Conservation (phyloP, 441 rosid species). For the Macaranga tanarius region DNA sequence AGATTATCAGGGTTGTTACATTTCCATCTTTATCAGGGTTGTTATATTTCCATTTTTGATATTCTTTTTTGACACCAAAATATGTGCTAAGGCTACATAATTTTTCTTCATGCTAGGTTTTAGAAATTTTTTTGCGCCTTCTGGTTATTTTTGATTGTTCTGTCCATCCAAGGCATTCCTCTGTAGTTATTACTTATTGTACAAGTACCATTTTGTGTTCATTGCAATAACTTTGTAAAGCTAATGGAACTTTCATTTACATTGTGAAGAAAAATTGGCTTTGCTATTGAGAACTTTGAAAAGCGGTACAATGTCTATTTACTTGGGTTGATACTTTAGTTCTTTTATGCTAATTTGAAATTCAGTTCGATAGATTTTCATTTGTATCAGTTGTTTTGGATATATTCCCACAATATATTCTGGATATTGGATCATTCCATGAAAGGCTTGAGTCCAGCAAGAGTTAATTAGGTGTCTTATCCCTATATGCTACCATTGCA, state of each 20-base stretch:
- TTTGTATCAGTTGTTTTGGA: neutral
- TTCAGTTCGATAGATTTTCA: neutral
- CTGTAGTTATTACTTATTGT: neutral
- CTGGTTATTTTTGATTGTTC: neutral
- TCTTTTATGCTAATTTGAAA: neutral
- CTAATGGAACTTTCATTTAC: conserved; percentile 1
- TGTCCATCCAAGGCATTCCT: neutral
- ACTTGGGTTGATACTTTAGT: neutral
- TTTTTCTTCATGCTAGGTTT: neutral
- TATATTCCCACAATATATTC: neutral
- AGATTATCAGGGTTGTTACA: neutral
- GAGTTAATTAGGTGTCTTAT: neutral
- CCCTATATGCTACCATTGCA: neutral
- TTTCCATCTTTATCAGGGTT: no score
- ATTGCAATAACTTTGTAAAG: neutral
- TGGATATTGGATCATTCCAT: conserved; percentile 1
- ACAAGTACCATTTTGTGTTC: neutral
- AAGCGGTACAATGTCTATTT: neutral
- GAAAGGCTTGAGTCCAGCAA: neutral
- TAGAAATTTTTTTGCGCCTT: neutral
- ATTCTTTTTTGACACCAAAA: neutral
- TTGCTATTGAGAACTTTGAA: neutral
- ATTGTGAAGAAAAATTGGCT: neutral
- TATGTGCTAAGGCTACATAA: neutral
- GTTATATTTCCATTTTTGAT: neutral